Base-by-base conservation (phyloP, 2,329 filamentous ascomycete species). In the Ophiocordyceps unilateralis region DNA sequence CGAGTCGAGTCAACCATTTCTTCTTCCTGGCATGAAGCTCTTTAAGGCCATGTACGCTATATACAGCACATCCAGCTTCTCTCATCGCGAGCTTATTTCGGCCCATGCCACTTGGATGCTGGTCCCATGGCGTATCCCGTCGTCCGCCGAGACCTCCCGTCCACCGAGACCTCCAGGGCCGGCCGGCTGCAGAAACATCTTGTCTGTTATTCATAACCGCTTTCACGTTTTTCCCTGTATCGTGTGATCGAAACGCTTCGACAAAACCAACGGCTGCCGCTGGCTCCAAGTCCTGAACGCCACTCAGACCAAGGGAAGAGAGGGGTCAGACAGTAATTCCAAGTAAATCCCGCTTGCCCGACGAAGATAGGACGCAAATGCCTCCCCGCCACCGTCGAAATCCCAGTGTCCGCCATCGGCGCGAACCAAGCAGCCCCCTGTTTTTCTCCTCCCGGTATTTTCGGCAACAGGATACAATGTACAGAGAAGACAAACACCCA, bases 401-500 rank as follows among this genome's bases (percentile, higher is more conserved):
- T 9, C 11, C 8, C n/a, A 15, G 28, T 15, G 15, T n/a, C 32
- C n/a, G 4, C n/a, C 32, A 15, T 36, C 32, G 32, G 32, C 32
- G n/a, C 32, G 32, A 17, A n/a, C 32, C 32, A 36, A 19, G n/a
- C 30, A 11, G 19, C 37, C 38, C 20, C 12, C 14, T 10, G 2
- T n/a, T 39, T 39, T 39, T 41, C 42, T 37, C 40, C 23, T 45
- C 24, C 41, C 36, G 11, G 15, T 38, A 21, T 38, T 20, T 22
- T 38, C 14, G 32, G 30, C 30, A 24, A 7, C 41, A 44, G 34
- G 14, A 41, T 41, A 42, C 22, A n/a, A 38, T 41, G 45, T 54
- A 58, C 48, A 52, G 19, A 39, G 43, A 45, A 34, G 12, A 4
- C 10, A n/a, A 14, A 36, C 32, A 19, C 45, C 51, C 49, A 43